A percentile compares a stretch with the other conserved stretches of the same genome.
Conservation (phyloP, 2,329 filamentous ascomycete species). For the Cladosporium halotolerans region DNA sequence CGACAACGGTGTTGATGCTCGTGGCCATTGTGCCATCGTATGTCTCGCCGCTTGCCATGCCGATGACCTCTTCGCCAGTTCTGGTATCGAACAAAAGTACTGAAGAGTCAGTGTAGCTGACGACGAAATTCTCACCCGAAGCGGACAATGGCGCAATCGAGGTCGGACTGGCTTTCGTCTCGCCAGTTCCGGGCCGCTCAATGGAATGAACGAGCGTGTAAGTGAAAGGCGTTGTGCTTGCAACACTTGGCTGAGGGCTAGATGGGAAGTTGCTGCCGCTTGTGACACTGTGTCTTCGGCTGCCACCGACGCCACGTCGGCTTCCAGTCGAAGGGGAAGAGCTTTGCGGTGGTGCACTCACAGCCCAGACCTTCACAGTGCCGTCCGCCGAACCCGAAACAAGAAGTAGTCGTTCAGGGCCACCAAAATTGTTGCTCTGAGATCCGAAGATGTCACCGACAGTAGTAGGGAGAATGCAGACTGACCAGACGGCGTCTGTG, state of each 20-base stretch:
- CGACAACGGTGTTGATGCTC: conserved; percentile 83
- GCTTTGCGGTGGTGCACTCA: conserved; percentile 81
- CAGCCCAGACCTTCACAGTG: conserved; percentile 86
- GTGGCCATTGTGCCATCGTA: conserved; percentile 81
- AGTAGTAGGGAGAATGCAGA: conserved; percentile 84
- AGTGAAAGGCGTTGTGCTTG: conserved; percentile 78
- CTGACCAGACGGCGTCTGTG: conserved; percentile 90
- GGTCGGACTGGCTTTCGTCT: conserved; percentile 62
- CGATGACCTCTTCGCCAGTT: conserved; percentile 82
- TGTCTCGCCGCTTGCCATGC: conserved; percentile 90
- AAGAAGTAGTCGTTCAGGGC: conserved; percentile 78
- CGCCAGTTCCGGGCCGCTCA: conserved; percentile 51
- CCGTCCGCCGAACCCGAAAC: conserved; percentile 89
- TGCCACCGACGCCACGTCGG: conserved; percentile 63
- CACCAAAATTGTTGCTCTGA: conserved; percentile 61
- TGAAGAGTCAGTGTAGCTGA: conserved; percentile 83
- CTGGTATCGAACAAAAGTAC: conserved; percentile 89
- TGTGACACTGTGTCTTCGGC: conserved; percentile 85
- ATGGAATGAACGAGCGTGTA: conserved; percentile 87
- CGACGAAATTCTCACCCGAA: conserved; percentile 82
- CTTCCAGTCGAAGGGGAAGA: conserved; percentile 71
- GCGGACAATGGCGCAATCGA: conserved; percentile 85
- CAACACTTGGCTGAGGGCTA: conserved; percentile 80
- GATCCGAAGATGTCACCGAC: conserved; percentile 72
- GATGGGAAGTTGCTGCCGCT: conserved; percentile 88